Evolutionary conservation across 441 rosid species (phyloP).

Genomic region (Populus tomentosa): DNA sequence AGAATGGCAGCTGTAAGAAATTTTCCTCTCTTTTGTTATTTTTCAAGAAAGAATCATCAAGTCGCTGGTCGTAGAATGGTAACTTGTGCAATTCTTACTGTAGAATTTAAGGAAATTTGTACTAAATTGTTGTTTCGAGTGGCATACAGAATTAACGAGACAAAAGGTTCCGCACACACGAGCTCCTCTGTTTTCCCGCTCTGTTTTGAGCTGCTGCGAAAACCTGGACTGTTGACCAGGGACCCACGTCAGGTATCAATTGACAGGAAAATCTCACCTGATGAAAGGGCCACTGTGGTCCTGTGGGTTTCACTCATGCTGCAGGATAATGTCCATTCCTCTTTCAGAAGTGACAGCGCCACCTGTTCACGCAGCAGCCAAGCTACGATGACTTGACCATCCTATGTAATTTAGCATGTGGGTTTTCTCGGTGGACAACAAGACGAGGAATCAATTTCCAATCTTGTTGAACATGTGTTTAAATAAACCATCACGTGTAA

Average conservation of each 20-base stretch:
- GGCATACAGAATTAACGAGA: not conserved
- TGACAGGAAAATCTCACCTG: not conserved
- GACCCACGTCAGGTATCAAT: not conserved
- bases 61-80: not conserved
- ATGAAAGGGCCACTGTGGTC: not conserved
- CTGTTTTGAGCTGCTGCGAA: not conserved
- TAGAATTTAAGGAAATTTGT: not conserved
- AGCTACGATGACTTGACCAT: too few relatives aligned
- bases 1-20: not conserved
- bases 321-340: not conserved
- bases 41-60: slow-evolving; percentile 3
- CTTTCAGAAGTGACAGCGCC: not conserved
- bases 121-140: not conserved
- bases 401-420: not conserved
- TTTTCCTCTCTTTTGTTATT: slow-evolving; percentile 7
- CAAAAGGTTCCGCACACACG: not conserved
- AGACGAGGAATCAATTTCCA: not conserved
- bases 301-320: not conserved
- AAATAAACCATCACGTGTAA: not conserved
- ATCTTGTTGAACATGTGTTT: slow-evolving; percentile 2
- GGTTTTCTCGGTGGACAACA: not conserved
- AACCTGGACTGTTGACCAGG: not conserved
- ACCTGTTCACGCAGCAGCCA: not conserved
- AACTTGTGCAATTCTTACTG: not conserved
- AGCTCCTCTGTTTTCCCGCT: not conserved